These are phyloP conservation scores for Amphirosellinia nigrospora DNA, from an alignment of 495 filamentous ascomycete genomes.

Conservation along the genomic window DNA sequence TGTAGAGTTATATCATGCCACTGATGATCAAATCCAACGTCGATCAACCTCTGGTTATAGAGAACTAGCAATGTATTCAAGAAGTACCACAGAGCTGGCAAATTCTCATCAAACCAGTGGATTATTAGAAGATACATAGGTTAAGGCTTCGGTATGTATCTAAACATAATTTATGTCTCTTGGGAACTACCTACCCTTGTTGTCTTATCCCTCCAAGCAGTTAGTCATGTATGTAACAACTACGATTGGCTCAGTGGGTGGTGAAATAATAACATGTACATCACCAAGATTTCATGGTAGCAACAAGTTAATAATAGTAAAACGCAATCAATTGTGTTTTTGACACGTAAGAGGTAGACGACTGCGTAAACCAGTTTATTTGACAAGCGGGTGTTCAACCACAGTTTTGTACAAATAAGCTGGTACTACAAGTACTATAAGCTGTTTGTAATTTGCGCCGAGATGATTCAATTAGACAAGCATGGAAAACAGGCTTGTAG, in stretches of 20 bases:
- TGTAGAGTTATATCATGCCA: background rate
- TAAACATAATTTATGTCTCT: background rate
- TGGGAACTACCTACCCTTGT: background rate
- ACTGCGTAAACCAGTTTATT: background rate
- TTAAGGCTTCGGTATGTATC: constrained; percentile 3
- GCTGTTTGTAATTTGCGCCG: background rate
- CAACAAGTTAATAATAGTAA: background rate
- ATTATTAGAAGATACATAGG: background rate
- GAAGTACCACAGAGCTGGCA: background rate
- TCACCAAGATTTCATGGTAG: too few species aligned
- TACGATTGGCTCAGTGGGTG: background rate
- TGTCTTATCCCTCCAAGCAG: background rate
- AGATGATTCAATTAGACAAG: background rate
- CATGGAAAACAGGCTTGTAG: background rate
- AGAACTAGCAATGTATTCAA: background rate
- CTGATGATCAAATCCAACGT: background rate
- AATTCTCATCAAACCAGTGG: background rate
- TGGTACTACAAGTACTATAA: background rate
- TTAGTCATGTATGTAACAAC: background rate
- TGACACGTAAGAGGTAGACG: background rate
- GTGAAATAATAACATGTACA: too few species aligned
- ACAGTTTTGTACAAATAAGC: background rate
- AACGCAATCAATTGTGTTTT: background rate
- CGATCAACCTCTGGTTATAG: background rate
- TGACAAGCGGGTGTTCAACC: background rate